phyloP scores from a whole-genome alignment of 768 basidiomycete species.

The Psilocybe cyanescens region DNA sequence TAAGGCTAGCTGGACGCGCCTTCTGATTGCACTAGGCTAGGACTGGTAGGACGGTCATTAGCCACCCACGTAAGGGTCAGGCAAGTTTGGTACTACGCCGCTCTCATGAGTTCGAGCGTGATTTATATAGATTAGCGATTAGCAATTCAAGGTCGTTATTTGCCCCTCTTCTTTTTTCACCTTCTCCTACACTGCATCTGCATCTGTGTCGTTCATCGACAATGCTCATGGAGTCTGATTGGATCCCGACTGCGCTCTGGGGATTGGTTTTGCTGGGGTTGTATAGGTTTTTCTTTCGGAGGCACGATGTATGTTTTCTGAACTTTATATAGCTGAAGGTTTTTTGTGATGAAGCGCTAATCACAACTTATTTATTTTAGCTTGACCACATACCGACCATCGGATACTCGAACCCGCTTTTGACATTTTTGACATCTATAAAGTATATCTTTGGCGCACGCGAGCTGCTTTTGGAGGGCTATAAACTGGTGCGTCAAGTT shows the following conservation, averaged over 20 bases:
- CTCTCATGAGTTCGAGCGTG: no score
- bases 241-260: neutral
- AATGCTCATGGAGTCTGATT: neutral
- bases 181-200: no score
- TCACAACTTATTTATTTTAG: neutral
- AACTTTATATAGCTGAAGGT: neutral
- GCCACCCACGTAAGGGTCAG: no score
- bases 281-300: constrained; percentile 4
- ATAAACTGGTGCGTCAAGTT: constrained; percentile 29
- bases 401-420: constrained; percentile 34
- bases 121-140: no score
- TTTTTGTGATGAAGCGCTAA: neutral
- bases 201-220: neutral
- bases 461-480: constrained; percentile 35
- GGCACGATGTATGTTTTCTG: constrained; percentile 4
- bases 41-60: no score
- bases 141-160: neutral
- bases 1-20: no score
- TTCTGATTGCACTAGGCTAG: no score
- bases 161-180: no score
- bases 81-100: no score
- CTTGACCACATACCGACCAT: constrained; percentile 37
- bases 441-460: constrained; percentile 26
- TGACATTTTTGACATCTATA: constrained; percentile 34
- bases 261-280: neutral